phyloP scores from a whole-genome alignment of 345 rosid species.

The Brassica rapa region DNA sequence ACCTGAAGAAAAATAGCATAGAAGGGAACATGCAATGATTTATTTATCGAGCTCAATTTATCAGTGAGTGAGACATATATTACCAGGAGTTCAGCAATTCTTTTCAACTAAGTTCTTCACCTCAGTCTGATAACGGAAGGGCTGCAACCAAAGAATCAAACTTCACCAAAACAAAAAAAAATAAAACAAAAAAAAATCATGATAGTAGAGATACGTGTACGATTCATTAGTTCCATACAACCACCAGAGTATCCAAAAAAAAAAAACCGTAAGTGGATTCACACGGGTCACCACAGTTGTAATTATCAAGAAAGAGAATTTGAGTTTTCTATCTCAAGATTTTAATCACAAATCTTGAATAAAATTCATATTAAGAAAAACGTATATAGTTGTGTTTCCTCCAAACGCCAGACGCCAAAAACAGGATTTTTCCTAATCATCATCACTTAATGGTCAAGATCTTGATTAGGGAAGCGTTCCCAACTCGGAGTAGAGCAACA shows the following conservation, averaged over 20 bases:
- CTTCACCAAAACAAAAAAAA: background rate
- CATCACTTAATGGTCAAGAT: constrained; percentile 61
- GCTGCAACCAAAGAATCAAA: background rate
- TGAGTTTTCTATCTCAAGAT: constrained; percentile 38
- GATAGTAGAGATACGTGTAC: constrained; percentile 22
- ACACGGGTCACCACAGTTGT: constrained; percentile 26
- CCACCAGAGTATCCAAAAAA: constrained; percentile 6
- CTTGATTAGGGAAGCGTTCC: too few relatives aligned
- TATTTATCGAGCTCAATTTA: too few relatives aligned
- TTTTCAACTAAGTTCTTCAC: background rate
- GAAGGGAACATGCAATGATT: background rate
- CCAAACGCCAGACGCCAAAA: constrained; percentile 37
- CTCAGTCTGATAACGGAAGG: background rate
- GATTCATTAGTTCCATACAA: constrained; percentile 31
- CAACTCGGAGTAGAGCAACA: too few relatives aligned
- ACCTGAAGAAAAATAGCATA: constrained; percentile 43
- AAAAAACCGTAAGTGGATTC: constrained; percentile 27
- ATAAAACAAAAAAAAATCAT: background rate
- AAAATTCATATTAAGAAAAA: constrained; percentile 10
- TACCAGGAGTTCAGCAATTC: background rate
- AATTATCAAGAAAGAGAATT: constrained; percentile 27
- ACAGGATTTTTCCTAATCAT: background rate
- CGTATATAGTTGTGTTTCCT: constrained; percentile 1
- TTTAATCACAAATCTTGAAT: constrained; percentile 35
- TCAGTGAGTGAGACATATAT: too few relatives aligned